Evolutionary conservation across 441 rosid species (phyloP), one percentile per base, ranked within the genome.

Genomic region (Dalechampia spathulata): DNA sequence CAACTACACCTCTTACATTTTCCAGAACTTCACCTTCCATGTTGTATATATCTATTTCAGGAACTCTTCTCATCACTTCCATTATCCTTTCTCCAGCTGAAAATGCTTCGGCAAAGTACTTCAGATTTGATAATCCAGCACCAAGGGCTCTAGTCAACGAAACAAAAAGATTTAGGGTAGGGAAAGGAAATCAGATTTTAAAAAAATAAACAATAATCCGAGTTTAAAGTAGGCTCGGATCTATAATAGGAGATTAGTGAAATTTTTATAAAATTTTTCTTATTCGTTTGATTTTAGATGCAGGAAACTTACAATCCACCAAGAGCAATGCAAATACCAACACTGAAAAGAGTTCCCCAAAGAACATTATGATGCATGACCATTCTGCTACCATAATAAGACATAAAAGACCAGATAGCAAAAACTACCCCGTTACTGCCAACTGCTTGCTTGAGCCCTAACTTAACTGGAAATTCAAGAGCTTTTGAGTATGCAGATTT

Each of bases 311-410:
- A 84, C 92, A 81, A 66, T 65, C 95, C 95, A 38, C 95, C 95
- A 10, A 78, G 62, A 22, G 90, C 78, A 48, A 76, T 58, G 46
- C 82, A 52, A 0, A 81, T 81, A 0, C 83, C 81, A 6, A 76
- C 90, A 0, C 76, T 80, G 28, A 73, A 86, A 41, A 86, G 84
- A 0, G 93, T 81, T 32, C 97, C 93, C 1, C 97, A 95, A 30
- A 71, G 38, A 44, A 90, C 82, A 5, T 80, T 81, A 61, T 86
- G 83, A 69, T 90, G 79, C 93, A 86, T 90, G 62, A 84, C 97
- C 87, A 90, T 61, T 45, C 83, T 72, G 60, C 97, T 84, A 0
- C 97, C 89, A 57, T 83, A 90, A 46, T 80, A 90, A 46, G 82
- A 63, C 87, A 86, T 65, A 61, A 84, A 81, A 19, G 90, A 71